Conservation (phyloP, 257 asterid species). For the Knoxia roxburghii region DNA sequence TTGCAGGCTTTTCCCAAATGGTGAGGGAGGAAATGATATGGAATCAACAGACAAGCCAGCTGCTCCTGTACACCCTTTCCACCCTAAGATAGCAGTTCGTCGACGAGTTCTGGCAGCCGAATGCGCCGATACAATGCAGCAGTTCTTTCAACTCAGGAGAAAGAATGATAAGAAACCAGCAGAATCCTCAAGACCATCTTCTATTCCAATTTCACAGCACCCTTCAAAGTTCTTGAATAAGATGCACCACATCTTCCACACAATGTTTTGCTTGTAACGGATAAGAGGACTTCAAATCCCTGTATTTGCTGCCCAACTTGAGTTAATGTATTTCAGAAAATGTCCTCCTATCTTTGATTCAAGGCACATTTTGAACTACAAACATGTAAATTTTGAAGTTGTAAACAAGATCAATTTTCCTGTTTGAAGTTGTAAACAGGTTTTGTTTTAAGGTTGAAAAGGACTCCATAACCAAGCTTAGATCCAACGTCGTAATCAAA, state of each 20-base stretch:
- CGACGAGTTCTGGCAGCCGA: constrained; percentile 70
- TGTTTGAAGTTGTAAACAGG: not conserved
- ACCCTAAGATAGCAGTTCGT: constrained; percentile 67
- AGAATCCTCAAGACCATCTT: constrained; percentile 39
- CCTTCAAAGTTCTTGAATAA: constrained; percentile 57
- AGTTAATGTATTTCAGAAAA: not conserved
- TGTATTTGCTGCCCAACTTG: constrained; percentile 1
- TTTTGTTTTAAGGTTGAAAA: constrained; percentile 5
- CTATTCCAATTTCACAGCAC: constrained; percentile 56
- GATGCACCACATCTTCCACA: constrained; percentile 60
- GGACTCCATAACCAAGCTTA: constrained; percentile 12
- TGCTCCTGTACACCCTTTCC: constrained; percentile 94
- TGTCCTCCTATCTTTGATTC: not conserved
- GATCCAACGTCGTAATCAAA: constrained; percentile 13
- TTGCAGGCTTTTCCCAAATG: constrained; percentile 80
- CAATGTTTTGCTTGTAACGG: constrained; percentile 55
- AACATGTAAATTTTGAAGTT: not conserved
- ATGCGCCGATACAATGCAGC: constrained; percentile 92
- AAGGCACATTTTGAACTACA: not conserved
- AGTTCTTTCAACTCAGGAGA: constrained; percentile 77
- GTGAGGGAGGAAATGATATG: constrained; percentile 44
- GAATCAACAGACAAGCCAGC: constrained; percentile 57
- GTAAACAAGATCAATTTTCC: too few relatives aligned
- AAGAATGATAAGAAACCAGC: constrained; percentile 42
- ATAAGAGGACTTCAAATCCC: not conserved